Evolutionary conservation across 768 basidiomycete genomes (phyloP).

Genomic region (Lentinula edodes): DNA sequence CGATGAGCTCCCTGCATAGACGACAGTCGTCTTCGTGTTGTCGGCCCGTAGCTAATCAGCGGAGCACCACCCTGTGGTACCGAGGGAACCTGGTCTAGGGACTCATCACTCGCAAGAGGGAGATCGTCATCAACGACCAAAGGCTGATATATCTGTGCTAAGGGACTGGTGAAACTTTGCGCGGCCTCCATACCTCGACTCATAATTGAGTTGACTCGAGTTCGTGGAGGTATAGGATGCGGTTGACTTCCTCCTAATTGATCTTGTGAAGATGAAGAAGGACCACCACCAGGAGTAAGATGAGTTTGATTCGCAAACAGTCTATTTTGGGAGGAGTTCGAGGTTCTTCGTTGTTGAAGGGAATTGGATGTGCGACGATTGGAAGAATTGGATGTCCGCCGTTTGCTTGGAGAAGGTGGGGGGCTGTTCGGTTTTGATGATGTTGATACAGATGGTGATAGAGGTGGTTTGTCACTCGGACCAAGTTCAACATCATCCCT

Average conservation of each 20-base stretch:
- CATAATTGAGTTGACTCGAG: slow-evolving; percentile 39
- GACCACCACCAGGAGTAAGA: neutral
- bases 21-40: slow-evolving; percentile 34
- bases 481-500: slow-evolving; percentile 27
- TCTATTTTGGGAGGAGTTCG: neutral
- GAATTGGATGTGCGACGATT: neutral
- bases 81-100: slow-evolving; percentile 9
- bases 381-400: neutral
- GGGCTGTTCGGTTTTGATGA: neutral
- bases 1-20: slow-evolving; percentile 25
- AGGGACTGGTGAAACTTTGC: slow-evolving; percentile 49
- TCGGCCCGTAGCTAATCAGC: slow-evolving; percentile 39
- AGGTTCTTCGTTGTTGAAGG: neutral
- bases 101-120: slow-evolving; percentile 15
- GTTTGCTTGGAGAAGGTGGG: slow-evolving; percentile 9
- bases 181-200: slow-evolving; percentile 28
- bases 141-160: slow-evolving; percentile 73
- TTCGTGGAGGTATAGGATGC: slow-evolving; percentile 23
- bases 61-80: slow-evolving; percentile 13
- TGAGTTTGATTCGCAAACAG: neutral
- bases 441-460: neutral
- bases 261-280: slow-evolving; percentile 5
- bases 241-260: slow-evolving; percentile 8
- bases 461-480: slow-evolving; percentile 4
- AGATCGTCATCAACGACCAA: slow-evolving; percentile 48